Evolutionary conservation across 345 rosid species (phyloP), one percentile per base, ranked within the genome.

Genomic region (Dipteronia dyeriana): DNA sequence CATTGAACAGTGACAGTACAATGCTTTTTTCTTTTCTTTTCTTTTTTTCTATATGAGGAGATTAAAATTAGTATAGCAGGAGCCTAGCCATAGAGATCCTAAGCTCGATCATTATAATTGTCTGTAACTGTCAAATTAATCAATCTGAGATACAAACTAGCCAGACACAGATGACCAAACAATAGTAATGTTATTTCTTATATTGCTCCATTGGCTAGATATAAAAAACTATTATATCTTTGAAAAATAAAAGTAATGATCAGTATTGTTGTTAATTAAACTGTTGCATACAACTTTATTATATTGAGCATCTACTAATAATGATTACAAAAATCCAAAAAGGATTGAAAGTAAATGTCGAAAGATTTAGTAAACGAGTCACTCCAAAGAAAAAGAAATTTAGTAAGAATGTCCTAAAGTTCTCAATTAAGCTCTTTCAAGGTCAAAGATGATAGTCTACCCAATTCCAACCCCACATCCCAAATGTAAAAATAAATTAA

Each of bases 331-430:
- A 29, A 53, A 0, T 19, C 23, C 10, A 9, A 25, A 47, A 31
- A 29, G 16, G 34, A 70, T 5, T 53, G 11, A 26, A 71, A 20
- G 17, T 2, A 11, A 20, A 10, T 43, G 19, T 41, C 20, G 2
- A 67, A 39, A 39, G 23, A 67, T 38, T 7, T 45, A 45, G 9
- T 20, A n/a, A 39, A 19, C 10, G 20, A 57, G 25, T 1, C 62
- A 68, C 62, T 29, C 4, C 59, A 22, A 8, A 45, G 22, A 25
- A 69, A 14, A 49, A 14, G 22, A 69, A 20, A 25, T 3, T 49
- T 3, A 13, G 47, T 38, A 66, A 66, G 59, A 69, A 49, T 25
- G 57, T 47, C 26, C 73, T 49, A 13, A 47, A 69, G 73, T 69
- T 69, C 73, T 26, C 11, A 69, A 23, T 47, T 69, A 17, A 23